Percentiles rank a stretch among this genome's conserved stretches.
Conservation (phyloP, 2,329 filamentous ascomycete species). For the Pestalotiopsis sp. region DNA sequence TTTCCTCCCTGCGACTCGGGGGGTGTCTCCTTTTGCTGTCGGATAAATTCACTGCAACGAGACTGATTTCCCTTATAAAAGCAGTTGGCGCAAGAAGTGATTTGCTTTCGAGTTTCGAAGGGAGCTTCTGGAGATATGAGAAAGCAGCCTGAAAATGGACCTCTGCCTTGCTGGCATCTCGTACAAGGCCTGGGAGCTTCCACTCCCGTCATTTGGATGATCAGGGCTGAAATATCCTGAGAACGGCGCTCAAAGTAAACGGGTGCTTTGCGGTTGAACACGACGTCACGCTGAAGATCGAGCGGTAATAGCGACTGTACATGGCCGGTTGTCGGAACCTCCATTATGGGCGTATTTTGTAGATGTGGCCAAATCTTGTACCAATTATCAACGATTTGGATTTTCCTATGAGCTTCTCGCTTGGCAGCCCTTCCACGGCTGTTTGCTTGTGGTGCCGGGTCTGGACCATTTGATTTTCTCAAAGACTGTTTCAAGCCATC, state of each 20-base stretch:
- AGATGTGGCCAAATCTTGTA: constrained; percentile 14
- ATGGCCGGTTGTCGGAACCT: constrained; percentile 15
- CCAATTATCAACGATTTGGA: too few species aligned
- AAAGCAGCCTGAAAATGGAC: constrained; percentile 21
- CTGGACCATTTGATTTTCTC: too few species aligned
- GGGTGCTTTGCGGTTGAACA: constrained; percentile 15
- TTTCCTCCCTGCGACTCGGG: constrained; percentile 4
- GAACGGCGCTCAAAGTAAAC: constrained; percentile 15
- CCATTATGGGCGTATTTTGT: constrained; percentile 15
- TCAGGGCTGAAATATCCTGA: constrained; percentile 21
- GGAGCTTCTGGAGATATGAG: constrained; percentile 18
- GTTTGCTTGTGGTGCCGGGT: too few species aligned
- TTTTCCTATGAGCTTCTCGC: too few species aligned
- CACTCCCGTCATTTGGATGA: constrained; percentile 20
- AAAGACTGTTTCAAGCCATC: too few species aligned
- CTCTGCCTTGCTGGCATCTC: constrained; percentile 17
- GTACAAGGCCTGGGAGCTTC: constrained; percentile 13
- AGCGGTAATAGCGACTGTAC: constrained; percentile 19
- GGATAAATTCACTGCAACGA: constrained; percentile 15
- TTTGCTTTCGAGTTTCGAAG: constrained; percentile 11
- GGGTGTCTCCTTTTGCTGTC: constrained; percentile 14
- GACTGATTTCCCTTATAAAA: constrained; percentile 19
- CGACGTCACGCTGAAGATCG: constrained; percentile 16
- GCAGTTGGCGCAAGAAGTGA: constrained; percentile 23
- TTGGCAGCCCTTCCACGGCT: too few species aligned